Conservation (phyloP, 495 filamentous ascomycete genomes). For the Aspergillus cavernicola region DNA sequence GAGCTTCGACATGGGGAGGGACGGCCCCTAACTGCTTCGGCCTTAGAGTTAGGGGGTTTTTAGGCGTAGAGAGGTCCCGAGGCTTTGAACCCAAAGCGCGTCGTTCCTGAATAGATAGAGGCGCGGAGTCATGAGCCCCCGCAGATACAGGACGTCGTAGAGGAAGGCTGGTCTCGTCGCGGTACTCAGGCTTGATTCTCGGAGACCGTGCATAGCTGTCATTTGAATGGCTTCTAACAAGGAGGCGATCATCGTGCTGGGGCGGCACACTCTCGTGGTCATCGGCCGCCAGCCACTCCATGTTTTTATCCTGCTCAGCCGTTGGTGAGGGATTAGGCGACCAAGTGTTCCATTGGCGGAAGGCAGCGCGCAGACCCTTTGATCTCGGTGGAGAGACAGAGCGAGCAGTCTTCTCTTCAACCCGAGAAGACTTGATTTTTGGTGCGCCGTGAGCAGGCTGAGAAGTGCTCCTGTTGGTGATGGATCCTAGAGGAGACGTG, state of each 20-base stretch:
- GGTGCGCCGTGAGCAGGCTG: slow-evolving; percentile 35
- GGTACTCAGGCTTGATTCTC: background rate
- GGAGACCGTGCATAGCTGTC: slow-evolving; percentile 6
- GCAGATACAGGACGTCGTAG: slow-evolving; percentile 10
- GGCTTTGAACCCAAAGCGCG: slow-evolving; percentile 28
- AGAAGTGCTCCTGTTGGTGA: slow-evolving; percentile 31
- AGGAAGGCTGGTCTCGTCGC: background rate
- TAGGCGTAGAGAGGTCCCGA: slow-evolving; percentile 15
- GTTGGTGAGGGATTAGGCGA: slow-evolving; percentile 17
- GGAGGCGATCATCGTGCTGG: slow-evolving; percentile 4
- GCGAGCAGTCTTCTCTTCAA: slow-evolving; percentile 29
- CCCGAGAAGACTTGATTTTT: slow-evolving; percentile 10
- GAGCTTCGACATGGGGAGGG: background rate
- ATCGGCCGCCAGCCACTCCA: background rate
- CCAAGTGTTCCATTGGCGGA: slow-evolving; percentile 30
- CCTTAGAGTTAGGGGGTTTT: slow-evolving; percentile 27
- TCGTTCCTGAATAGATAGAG: slow-evolving; percentile 34
- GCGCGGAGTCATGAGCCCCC: slow-evolving; percentile 5
- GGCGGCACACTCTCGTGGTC: background rate
- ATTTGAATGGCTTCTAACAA: slow-evolving; percentile 8
- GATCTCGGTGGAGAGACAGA: slow-evolving; percentile 42
- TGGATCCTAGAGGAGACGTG: slow-evolving; percentile 23
- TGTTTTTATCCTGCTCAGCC: slow-evolving; percentile 2
- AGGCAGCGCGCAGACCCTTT: slow-evolving; percentile 33
- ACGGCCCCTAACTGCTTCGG: slow-evolving; percentile 17